A percentile compares a stretch with the other conserved stretches of the same genome.
phyloP scores from a whole-genome alignment of 257 asterid species.

The Paulownia fortunei region DNA sequence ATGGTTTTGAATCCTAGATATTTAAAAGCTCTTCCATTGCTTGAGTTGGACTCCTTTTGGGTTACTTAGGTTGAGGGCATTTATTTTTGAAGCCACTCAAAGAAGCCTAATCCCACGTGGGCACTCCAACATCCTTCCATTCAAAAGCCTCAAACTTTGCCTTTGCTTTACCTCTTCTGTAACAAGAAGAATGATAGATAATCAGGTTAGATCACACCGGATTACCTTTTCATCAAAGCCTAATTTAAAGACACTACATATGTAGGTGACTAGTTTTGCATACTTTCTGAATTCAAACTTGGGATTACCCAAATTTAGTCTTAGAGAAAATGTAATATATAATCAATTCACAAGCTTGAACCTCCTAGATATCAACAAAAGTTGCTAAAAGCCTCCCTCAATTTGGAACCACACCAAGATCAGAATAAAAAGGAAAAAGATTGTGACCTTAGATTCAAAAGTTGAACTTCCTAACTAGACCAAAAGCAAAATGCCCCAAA shows the following conservation, averaged over 20 bases:
- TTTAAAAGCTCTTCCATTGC: constrained; percentile 26
- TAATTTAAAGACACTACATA: neutral
- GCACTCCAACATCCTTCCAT: constrained; percentile 39
- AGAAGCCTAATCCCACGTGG: constrained; percentile 48
- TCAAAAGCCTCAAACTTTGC: constrained; percentile 31
- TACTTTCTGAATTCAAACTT: neutral
- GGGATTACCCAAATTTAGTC: neutral
- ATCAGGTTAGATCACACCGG: constrained; percentile 15
- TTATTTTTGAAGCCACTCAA: constrained; percentile 49
- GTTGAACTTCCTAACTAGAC: neutral
- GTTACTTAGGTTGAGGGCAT: constrained; percentile 57
- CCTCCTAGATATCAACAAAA: neutral
- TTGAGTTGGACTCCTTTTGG: constrained; percentile 45
- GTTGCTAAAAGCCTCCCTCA: neutral
- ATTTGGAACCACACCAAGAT: neutral
- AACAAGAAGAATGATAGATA: constrained; percentile 2
- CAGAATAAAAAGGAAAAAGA: neutral
- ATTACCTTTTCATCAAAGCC: neutral
- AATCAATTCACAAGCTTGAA: constrained; percentile 6
- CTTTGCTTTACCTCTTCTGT: constrained; percentile 37
- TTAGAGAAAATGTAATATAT: neutral
- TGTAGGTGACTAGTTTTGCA: constrained; percentile 11
- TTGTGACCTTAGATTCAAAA: constrained; percentile 15
- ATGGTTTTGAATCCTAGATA: constrained; percentile 30
- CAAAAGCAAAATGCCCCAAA: neutral